Evolutionary conservation across 805 yeast genomes (phyloP).

Genomic region (Schwanniomyces vanrijiae): DNA sequence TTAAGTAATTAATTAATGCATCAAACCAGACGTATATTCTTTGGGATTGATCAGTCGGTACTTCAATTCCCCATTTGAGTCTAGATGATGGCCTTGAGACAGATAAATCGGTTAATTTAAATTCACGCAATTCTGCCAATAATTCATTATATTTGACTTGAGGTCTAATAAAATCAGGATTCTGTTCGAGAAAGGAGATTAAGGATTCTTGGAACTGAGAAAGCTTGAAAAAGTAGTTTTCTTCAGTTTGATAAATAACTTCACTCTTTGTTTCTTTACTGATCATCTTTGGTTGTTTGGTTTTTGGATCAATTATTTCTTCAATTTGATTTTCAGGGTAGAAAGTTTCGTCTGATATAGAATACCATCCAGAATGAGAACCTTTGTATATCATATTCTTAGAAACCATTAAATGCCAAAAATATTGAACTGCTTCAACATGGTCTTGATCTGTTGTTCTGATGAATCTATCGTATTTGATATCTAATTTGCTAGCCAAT

Average conservation of each 20-base stretch:
- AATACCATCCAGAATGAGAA: conserved; percentile 90
- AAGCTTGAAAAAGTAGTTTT: conserved; percentile 82
- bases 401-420: conserved; percentile 65
- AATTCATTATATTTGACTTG: conserved; percentile 51
- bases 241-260: conserved; percentile 75
- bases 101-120: conserved; percentile 66
- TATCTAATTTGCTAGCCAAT: conserved; percentile 58
- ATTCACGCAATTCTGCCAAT: conserved; percentile 53
- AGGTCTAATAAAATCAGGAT: conserved; percentile 71
- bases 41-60: conserved; percentile 77
- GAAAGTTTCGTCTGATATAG: conserved; percentile 91
- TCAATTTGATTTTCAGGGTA: conserved; percentile 80
- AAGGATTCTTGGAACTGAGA: conserved; percentile 58
- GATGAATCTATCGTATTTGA: conserved; percentile 73
- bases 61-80: conserved; percentile 85
- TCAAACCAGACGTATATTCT: conserved; percentile 96
- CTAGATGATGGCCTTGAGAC: conserved; percentile 81
- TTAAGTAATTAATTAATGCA: conserved; percentile 82
- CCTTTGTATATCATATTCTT: conserved; percentile 79
- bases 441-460: conserved; percentile 91
- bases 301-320: conserved; percentile 19
- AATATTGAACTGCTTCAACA: conserved; percentile 53
- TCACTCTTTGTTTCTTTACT: conserved; percentile 73
- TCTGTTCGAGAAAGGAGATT: conserved; percentile 45
- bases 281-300: conserved; percentile 35